Conservation (phyloP, 164 flowering plant species). For the Vitis cinerea region DNA sequence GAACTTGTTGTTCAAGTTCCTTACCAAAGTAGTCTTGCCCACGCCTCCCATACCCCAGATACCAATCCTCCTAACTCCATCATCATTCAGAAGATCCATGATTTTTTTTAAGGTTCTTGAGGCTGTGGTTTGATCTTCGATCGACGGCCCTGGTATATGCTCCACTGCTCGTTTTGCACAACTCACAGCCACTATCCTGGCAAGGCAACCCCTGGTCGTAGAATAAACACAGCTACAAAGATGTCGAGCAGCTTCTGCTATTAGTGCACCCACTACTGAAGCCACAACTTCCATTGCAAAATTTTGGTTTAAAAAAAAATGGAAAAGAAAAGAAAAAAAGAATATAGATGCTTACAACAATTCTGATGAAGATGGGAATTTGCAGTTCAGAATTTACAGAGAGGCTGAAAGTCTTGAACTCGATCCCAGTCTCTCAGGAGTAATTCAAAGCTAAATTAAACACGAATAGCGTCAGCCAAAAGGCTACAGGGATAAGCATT, state of each 20-base stretch:
- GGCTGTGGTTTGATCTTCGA: constrained; percentile 9
- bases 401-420: too few species aligned
- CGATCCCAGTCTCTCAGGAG: too few species aligned
- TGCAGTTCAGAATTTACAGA: too few species aligned
- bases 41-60: constrained; percentile 27
- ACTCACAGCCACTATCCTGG: neutral
- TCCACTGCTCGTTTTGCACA: neutral
- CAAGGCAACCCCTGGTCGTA: neutral
- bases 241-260: neutral
- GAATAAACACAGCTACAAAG: neutral
- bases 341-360: too few species aligned
- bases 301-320: neutral
- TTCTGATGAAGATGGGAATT: too few species aligned
- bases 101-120: neutral
- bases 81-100: constrained; percentile 4
- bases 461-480: too few species aligned
- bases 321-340: too few species aligned
- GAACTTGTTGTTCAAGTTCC: constrained; percentile 16
- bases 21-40: constrained; percentile 20
- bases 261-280: neutral
- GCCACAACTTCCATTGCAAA: constrained; percentile 4
- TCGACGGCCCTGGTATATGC: constrained; percentile 10
- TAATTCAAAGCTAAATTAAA: too few species aligned
- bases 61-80: constrained; percentile 6
- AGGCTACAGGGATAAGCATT: too few species aligned